Percentiles rank a stretch among this genome's conserved stretches.
These are phyloP conservation scores for Hamamelis virginiana DNA, from an alignment of 164 flowering plant species.

Conservation along the genomic window DNA sequence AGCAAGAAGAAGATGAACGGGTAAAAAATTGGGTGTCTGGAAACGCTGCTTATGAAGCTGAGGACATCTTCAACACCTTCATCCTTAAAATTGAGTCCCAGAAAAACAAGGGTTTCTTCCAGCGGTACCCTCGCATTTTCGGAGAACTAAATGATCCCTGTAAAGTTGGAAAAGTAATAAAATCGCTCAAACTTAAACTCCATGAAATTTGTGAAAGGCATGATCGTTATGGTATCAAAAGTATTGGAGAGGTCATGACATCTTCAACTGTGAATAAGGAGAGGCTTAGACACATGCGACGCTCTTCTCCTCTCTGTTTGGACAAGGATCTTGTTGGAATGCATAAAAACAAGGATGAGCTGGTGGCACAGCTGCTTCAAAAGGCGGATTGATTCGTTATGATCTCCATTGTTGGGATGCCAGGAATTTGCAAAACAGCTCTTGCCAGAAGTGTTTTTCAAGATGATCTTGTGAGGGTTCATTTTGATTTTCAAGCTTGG, in stretches of 20 bases:
- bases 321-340: neutral
- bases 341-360: neutral
- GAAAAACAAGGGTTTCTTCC: neutral
- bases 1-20: neutral
- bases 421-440: neutral
- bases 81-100: neutral
- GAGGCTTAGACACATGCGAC: no score
- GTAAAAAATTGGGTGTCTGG: neutral
- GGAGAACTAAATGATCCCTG: neutral
- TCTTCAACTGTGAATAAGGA: no score
- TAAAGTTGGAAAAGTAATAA: neutral
- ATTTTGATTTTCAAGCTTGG: neutral
- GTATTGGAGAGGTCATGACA: neutral
- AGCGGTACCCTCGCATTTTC: neutral
- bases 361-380: neutral
- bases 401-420: neutral
- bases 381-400: neutral
- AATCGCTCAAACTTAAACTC: neutral
- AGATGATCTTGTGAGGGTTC: neutral
- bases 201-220: no score
- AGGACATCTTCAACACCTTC: constrained; percentile 3
- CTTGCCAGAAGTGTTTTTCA: neutral
- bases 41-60: neutral
- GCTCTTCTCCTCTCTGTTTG: neutral
- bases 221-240: neutral